Base-by-base conservation (phyloP, 2,329 filamentous ascomycete species). In the Penicillium glabrum region DNA sequence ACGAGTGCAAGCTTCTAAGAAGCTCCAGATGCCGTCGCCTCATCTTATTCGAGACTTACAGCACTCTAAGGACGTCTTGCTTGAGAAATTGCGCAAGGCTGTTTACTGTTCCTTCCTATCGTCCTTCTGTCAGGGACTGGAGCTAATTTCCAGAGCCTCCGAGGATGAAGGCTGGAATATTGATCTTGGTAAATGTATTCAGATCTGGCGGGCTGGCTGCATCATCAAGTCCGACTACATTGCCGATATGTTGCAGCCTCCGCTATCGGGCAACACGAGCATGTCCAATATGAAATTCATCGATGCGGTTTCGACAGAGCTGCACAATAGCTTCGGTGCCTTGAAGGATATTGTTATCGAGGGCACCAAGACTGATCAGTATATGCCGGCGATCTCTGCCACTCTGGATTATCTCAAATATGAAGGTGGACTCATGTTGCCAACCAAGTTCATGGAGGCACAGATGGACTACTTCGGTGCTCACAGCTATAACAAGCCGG, bases 391-490 rank as follows among this genome's bases (percentile, higher is more conserved):
- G 1, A 70, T 90, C 48, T 82, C 82, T 35, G 82, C 86, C 1
- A 87, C 79, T 1, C 67, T 90, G 52, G 88, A 90, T 62, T 89
- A 88, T 65, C 73, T 87, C 64, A 90, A 90, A 72, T 87, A 87
- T 52, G 79, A 79, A 27, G 82, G 80, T 1, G 82, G 82, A 16
- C 83, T 80, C 3, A 80, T 82, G 57, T 69, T 90, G 31, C 87
- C 87, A 0, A 89, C 86, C 4, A 81, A 83, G 55, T 89, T 90
- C 67, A 86, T 87, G 75, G 87, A 90, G 72, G 87, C 87, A 0
- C 82, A 90, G 74, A 74, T 90, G 69, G 87, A 90, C 67, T 89
- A 86, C 66, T 90, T 90, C 68, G 87, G 88, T 0, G 80, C 81
- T 37, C 87, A 90, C 69, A 83, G 82, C 75, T 90, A 83, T 67